These are phyloP conservation scores for Hymenoscyphus repandus DNA, from an alignment of 2,329 filamentous ascomycete species.

Conservation along the genomic window DNA sequence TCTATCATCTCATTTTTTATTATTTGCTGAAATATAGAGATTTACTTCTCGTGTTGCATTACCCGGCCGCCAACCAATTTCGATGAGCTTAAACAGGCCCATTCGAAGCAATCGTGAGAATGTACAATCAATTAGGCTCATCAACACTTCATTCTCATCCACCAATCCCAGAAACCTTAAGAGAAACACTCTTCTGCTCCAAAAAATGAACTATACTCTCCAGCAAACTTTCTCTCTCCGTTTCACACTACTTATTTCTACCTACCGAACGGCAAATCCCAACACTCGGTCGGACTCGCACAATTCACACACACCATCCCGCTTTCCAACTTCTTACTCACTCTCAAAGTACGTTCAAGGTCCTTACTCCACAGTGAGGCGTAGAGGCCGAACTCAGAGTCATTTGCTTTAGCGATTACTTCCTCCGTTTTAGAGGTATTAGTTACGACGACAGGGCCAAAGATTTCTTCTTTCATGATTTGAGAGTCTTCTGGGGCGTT, in stretches of 20 bases:
- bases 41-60: no score
- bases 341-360: constrained; percentile 49
- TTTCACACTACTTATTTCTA: constrained; percentile 66
- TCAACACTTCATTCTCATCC: background rate
- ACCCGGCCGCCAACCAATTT: no score
- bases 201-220: constrained; percentile 11
- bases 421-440: constrained; percentile 49
- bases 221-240: constrained; percentile 70
- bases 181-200: constrained; percentile 12
- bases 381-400: constrained; percentile 58
- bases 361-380: constrained; percentile 51
- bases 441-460: constrained; percentile 55
- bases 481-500: constrained; percentile 17
- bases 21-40: no score
- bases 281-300: constrained; percentile 30
- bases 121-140: no score
- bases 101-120: no score
- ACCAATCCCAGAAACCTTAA: constrained; percentile 9
- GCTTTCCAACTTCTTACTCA: constrained; percentile 55
- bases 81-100: no score
- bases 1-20: no score
- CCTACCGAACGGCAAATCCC: constrained; percentile 52
- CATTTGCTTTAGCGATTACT: constrained; percentile 54
- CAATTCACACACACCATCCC: constrained; percentile 33
- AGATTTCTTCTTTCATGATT: constrained; percentile 47